Percentiles rank a stretch among this genome's conserved stretches.
These are phyloP conservation scores for Achaetomiella virescens DNA, from an alignment of 495 filamentous ascomycete genomes.

Conservation along the genomic window DNA sequence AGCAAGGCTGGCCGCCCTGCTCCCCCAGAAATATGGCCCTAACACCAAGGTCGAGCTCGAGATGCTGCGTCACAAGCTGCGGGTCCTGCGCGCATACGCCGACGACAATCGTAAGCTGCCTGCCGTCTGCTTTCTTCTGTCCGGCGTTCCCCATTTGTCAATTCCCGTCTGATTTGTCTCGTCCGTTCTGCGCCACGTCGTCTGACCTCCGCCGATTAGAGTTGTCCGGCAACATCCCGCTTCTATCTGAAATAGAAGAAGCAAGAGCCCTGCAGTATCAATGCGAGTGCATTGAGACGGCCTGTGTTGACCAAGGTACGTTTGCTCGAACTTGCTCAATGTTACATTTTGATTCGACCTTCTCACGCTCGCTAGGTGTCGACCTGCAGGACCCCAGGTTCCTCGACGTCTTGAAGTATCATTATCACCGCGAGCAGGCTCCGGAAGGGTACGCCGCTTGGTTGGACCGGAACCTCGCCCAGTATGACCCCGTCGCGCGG, in stretches of 20 bases:
- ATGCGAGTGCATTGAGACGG: slow-evolving; percentile 46
- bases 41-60: slow-evolving; percentile 40
- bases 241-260: slow-evolving; percentile 45
- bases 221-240: slow-evolving; percentile 35
- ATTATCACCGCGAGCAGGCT: slow-evolving; percentile 32
- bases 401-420: slow-evolving; percentile 34
- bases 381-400: slow-evolving; percentile 41
- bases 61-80: slow-evolving; percentile 44
- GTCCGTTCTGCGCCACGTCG: slow-evolving; percentile 4
- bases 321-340: slow-evolving; percentile 8
- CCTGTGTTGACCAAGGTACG: slow-evolving; percentile 44
- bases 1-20: slow-evolving; percentile 39
- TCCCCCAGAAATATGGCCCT: slow-evolving; percentile 40
- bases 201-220: slow-evolving; percentile 35
- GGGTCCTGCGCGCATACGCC: slow-evolving; percentile 37
- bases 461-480: slow-evolving; percentile 41
- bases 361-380: slow-evolving; percentile 28
- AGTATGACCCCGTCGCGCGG: slow-evolving; percentile 41
- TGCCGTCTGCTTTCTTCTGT: slow-evolving; percentile 2
- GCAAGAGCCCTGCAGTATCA: slow-evolving; percentile 43
- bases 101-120: slow-evolving; percentile 40
- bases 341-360: too few species aligned
- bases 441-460: slow-evolving; percentile 41
- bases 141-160: too few species aligned
- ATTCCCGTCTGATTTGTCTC: slow-evolving; percentile 11